Conservation (phyloP, 164 flowering plant genomes). For the Malania oleifera region DNA sequence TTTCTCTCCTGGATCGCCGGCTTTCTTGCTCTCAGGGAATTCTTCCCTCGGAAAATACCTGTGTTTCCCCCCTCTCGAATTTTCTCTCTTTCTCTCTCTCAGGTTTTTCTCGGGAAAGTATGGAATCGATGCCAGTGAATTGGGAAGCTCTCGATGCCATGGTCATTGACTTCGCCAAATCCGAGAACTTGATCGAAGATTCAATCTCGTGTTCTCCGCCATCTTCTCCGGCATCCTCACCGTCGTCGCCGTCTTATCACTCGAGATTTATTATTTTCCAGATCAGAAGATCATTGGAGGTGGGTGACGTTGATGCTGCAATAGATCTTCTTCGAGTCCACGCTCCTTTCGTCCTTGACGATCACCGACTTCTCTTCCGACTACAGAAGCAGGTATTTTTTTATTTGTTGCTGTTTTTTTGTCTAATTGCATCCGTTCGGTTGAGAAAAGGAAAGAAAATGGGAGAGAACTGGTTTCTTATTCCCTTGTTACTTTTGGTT, state of each 20-base stretch:
- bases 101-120: slow-evolving; percentile 17
- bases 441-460: slow-evolving; percentile 4
- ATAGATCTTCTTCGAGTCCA: slow-evolving; percentile 65
- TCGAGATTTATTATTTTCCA: slow-evolving; percentile 69
- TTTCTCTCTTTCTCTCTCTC: slow-evolving; percentile 2
- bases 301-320: slow-evolving; percentile 75
- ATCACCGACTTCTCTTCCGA: slow-evolving; percentile 80
- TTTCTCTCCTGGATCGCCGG: slow-evolving; percentile 19
- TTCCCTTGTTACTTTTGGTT: slow-evolving; percentile 4
- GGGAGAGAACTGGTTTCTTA: not conserved
- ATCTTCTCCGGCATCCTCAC: slow-evolving; percentile 17
- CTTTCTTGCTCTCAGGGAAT: slow-evolving; percentile 6
- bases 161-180: slow-evolving; percentile 75
- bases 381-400: slow-evolving; percentile 80
- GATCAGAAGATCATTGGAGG: slow-evolving; percentile 60
- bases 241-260: slow-evolving; percentile 63
- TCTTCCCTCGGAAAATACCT: not conserved
- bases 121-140: slow-evolving; percentile 79
- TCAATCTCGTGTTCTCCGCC: slow-evolving; percentile 18
- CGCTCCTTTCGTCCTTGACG: slow-evolving; percentile 73
- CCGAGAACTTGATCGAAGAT: slow-evolving; percentile 70
- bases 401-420: not conserved
- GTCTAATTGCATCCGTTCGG: not conserved
- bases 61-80: not conserved
- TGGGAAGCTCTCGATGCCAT: slow-evolving; percentile 93